phyloP scores from a whole-genome alignment of 331 rosid genomes.

The Acacia pycnantha region DNA sequence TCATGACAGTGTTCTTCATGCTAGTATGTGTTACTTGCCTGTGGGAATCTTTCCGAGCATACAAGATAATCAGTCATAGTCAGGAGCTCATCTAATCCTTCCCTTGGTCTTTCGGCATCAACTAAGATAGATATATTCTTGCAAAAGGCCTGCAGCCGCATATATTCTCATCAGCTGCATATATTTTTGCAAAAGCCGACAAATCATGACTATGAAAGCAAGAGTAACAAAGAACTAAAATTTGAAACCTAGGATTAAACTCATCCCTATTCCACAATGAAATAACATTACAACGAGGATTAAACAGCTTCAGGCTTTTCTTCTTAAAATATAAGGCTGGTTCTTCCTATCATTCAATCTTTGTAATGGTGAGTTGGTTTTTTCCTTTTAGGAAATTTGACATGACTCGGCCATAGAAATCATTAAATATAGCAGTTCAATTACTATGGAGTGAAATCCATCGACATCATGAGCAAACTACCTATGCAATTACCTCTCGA shows the following conservation, averaged over 20 bases:
- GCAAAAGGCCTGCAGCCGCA: constrained; percentile 58
- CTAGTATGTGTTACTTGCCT: constrained; percentile 44
- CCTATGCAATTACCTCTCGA: constrained; percentile 57
- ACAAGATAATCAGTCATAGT: constrained; percentile 65
- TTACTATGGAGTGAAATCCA: not conserved
- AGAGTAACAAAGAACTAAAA: not conserved
- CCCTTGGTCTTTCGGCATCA: constrained; percentile 83
- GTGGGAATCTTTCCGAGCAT: constrained; percentile 78
- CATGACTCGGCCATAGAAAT: constrained; percentile 16
- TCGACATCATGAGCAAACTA: constrained; percentile 5
- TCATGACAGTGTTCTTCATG: not conserved
- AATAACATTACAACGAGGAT: not conserved
- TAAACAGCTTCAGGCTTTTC: constrained; percentile 8
- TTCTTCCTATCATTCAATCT: not conserved
- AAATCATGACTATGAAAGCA: not conserved
- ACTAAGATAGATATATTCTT: constrained; percentile 68
- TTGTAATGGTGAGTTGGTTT: not conserved
- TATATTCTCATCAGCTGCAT: constrained; percentile 2
- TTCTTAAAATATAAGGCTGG: not conserved
- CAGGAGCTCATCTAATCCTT: constrained; percentile 76
- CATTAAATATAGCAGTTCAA: not conserved
- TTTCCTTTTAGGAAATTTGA: constrained; percentile 15
- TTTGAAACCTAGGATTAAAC: not conserved
- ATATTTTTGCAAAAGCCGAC: not conserved
- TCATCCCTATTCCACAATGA: not conserved